Evolutionary conservation across 176 grass and related monocot genomes (phyloP).

Genomic region (Musa troglodytarum): DNA sequence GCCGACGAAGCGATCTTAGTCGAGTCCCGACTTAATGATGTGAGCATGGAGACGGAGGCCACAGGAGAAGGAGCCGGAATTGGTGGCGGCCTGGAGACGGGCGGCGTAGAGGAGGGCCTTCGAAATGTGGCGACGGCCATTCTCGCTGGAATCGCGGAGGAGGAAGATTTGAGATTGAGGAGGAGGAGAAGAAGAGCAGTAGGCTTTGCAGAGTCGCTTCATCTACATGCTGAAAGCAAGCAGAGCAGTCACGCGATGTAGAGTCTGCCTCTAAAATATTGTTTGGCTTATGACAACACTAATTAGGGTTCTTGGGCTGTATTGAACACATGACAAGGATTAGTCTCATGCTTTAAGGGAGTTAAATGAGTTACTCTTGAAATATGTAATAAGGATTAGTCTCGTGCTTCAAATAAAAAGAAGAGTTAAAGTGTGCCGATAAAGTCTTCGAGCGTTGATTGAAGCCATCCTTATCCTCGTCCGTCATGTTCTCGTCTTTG

Average conservation of each 20-base stretch:
- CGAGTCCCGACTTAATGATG: conserved; percentile 21
- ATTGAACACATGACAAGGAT: too few species aligned
- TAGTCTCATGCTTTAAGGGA: too few species aligned
- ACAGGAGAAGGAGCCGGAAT: not conserved
- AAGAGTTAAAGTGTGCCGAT: not conserved
- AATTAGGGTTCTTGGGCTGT: too few species aligned
- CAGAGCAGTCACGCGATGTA: not conserved
- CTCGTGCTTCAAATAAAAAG: too few species aligned
- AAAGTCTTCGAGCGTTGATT: not conserved
- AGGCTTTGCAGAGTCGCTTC: not conserved
- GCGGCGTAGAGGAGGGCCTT: conserved; percentile 14
- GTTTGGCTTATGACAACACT: too few species aligned
- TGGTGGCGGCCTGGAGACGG: conserved; percentile 12
- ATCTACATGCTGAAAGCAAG: conserved; percentile 4
- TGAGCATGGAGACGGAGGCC: conserved; percentile 18
- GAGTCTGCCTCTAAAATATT: too few species aligned
- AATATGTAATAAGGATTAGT: too few species aligned
- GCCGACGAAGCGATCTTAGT: conserved; percentile 20
- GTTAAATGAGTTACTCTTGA: too few species aligned
- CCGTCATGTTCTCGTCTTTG: not conserved
- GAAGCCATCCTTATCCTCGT: not conserved
- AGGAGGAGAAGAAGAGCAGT: not conserved
- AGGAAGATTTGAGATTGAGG: not conserved
- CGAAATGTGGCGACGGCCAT: not conserved
- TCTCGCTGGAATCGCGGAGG: not conserved